Evolutionary conservation across 2,329 filamentous ascomycete species (phyloP).

Genomic region (Venturiaceae sp.): DNA sequence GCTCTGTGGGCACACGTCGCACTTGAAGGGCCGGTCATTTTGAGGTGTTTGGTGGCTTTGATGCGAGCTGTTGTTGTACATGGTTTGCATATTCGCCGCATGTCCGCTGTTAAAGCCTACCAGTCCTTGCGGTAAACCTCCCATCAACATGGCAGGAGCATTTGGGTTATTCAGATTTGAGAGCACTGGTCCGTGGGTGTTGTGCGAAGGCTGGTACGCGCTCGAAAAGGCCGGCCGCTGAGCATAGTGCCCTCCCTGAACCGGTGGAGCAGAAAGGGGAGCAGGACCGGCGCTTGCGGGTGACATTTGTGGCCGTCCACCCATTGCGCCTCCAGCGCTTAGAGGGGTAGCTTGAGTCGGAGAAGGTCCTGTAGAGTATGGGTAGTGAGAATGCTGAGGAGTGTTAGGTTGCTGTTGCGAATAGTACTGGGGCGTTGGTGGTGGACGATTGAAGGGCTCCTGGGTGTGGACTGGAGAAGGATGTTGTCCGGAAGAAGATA

Average conservation of each 20-base stretch:
- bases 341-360: slow-evolving; percentile 40
- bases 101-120: slow-evolving; percentile 53
- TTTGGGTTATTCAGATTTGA: slow-evolving; percentile 70
- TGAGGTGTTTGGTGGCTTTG: slow-evolving; percentile 40
- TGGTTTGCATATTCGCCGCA: slow-evolving; percentile 54
- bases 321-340: slow-evolving; percentile 32
- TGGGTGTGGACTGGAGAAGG: slow-evolving; percentile 48
- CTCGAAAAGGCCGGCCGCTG: slow-evolving; percentile 29
- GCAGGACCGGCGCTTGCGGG: slow-evolving; percentile 34
- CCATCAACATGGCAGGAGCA: slow-evolving; percentile 61
- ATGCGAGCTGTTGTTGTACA: slow-evolving; percentile 43
- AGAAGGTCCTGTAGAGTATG: slow-evolving; percentile 39
- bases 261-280: slow-evolving; percentile 38
- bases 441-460: slow-evolving; percentile 46
- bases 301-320: slow-evolving; percentile 37
- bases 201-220: slow-evolving; percentile 29
- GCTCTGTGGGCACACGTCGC: slow-evolving; percentile 81
- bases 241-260: slow-evolving; percentile 38
- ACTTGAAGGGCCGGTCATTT: slow-evolving; percentile 86
- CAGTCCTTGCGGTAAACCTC: slow-evolving; percentile 46
- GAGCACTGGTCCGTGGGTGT: slow-evolving; percentile 59
- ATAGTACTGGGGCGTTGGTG: slow-evolving; percentile 55
- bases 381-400: slow-evolving; percentile 36
- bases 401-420: slow-evolving; percentile 43
- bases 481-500: slow-evolving; percentile 37